These are phyloP conservation scores for Rosa multiflora DNA, from an alignment of 306 rosid genomes.

Conservation along the genomic window DNA sequence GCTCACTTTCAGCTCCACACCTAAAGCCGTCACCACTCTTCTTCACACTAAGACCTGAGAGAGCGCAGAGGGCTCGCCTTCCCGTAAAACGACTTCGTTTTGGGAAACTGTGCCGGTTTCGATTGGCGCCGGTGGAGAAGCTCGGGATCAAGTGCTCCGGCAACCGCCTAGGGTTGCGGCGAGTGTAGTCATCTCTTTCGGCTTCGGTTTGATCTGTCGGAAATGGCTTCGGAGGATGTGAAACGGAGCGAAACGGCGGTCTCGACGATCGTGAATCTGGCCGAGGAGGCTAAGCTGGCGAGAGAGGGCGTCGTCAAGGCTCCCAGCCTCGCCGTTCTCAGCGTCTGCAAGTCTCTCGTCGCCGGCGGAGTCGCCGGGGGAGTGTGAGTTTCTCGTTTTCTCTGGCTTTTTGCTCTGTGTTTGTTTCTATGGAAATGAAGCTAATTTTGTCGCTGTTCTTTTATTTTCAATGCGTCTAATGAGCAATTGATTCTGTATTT, in stretches of 20 bases:
- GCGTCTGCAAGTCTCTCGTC: conserved; percentile 83
- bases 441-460: neutral
- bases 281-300: conserved; percentile 93
- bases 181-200: neutral
- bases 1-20: neutral
- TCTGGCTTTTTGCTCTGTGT: neutral
- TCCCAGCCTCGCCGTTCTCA: conserved; percentile 56
- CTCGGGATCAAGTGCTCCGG: conserved; percentile 12
- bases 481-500: neutral
- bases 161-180: conserved; percentile 21
- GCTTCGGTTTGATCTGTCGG: neutral
- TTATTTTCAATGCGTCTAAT: neutral
- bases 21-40: conserved; percentile 20
- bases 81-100: conserved; percentile 11
- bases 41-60: neutral
- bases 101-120: neutral
- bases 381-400: conserved; percentile 69
- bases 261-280: conserved; percentile 76
- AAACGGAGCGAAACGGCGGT: conserved; percentile 78
- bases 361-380: conserved; percentile 99
- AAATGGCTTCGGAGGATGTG: conserved; percentile 97
- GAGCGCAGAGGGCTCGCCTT: conserved; percentile 7
- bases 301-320: conserved; percentile 83
- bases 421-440: neutral
- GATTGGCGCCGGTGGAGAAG: conserved; percentile 23